Base-by-base conservation (phyloP, 1,139 yeast species). In the Arxiozyma bovina region DNA sequence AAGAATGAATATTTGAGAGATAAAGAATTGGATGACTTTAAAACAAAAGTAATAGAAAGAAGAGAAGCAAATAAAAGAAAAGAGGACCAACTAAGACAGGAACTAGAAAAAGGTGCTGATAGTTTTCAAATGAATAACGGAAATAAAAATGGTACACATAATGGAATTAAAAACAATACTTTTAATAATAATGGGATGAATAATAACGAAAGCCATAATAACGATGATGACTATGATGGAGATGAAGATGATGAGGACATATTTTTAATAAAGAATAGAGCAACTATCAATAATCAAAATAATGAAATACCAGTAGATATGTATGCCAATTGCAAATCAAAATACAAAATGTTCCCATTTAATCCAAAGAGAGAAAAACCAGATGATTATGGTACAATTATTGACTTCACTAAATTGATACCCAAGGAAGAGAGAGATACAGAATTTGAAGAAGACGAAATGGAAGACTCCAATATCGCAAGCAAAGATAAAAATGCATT, bases 311-410 rank as follows among this genome's bases (percentile, higher is more conserved):
- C 76, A 4, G 61, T 73, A 54, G 98, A 91, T 69, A 78, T 81
- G 50, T 82, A 80, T 61, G 80, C 87, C 20, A 77, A 85, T n/a
- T 70, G 70, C 49, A 76, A 74, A 51, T 73, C 83, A 34, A 78
- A 86, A 59, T 83, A 85, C 55, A 82, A 85, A 49, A 85, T 86
- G 87, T 91, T 90, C 63, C 98, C 96, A 11, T 83, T 76, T 61
- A 73, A 78, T 12, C 77, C 79, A 1, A 75, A 76, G 30, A 80
- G 81, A 59, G 75, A 78, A 30, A 80, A 84, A 59, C 74, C 77
- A 50, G 98, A 93, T 66, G 98, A 91, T 63, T 93, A 91, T 67
- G 98, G 98, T 27, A 85, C 82, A 56, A 72, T 83, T 45, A 81
- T 83, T 45, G 87, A 86, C 61, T 88, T 85, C 64, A 78, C 79